Evolutionary conservation across 2,329 filamentous ascomycete genomes (phyloP).

Genomic region (Cordyceps pruinosa): DNA sequence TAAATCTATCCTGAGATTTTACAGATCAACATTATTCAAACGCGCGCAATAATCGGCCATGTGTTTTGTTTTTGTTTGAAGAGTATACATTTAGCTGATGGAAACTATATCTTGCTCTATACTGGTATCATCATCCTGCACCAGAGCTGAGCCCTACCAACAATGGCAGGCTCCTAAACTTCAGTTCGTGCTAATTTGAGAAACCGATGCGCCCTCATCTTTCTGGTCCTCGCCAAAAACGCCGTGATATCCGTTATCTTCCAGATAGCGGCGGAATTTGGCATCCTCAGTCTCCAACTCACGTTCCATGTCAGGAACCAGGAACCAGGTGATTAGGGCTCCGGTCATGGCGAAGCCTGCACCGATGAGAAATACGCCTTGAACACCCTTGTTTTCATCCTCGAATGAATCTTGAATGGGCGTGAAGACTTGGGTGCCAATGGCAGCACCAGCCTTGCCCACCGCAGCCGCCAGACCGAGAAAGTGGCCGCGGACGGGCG

Average conservation of each 20-base stretch:
- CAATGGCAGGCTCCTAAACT: too few species aligned
- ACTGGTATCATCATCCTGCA: too few species aligned
- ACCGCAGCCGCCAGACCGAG: slow-evolving; percentile 43
- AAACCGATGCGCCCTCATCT: background rate
- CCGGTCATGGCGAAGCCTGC: slow-evolving; percentile 21
- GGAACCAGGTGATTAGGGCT: slow-evolving; percentile 20
- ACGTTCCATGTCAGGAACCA: slow-evolving; percentile 19
- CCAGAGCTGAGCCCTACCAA: too few species aligned
- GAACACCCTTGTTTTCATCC: slow-evolving; percentile 19
- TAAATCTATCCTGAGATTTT: too few species aligned
- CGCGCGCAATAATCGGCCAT: too few species aligned
- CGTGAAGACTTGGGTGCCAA: slow-evolving; percentile 33
- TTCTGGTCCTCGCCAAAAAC: slow-evolving; percentile 11
- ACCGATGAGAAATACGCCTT: slow-evolving; percentile 23
- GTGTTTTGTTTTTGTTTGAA: too few species aligned
- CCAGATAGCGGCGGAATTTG: slow-evolving; percentile 16
- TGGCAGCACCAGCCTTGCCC: slow-evolving; percentile 44
- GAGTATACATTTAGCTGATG: too few species aligned
- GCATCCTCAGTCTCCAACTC: slow-evolving; percentile 18
- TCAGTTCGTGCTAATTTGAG: background rate
- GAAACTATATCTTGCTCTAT: too few species aligned
- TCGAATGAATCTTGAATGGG: slow-evolving; percentile 18
- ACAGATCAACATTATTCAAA: too few species aligned
- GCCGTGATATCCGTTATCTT: slow-evolving; percentile 16
- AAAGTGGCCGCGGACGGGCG: slow-evolving; percentile 42